phyloP scores from a whole-genome alignment of 192 early-diverging fungal species.

The Coemansia sp. region DNA sequence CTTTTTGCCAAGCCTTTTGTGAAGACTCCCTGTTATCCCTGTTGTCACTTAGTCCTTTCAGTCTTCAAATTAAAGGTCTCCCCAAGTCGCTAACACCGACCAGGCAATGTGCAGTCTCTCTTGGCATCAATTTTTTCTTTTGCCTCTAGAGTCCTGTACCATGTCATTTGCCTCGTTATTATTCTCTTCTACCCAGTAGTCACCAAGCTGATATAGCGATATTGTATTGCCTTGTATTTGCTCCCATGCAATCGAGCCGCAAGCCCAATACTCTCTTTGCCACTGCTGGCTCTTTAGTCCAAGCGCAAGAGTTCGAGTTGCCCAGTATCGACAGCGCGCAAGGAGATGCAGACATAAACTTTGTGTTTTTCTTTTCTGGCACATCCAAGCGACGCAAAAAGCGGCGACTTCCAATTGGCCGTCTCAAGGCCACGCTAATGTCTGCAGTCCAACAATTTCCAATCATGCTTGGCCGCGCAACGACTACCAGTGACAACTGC shows the following conservation, averaged over 20 bases:
- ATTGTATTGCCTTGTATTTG: background rate
- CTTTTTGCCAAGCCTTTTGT: background rate
- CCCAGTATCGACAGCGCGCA: slow-evolving; percentile 42
- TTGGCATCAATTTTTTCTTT: background rate
- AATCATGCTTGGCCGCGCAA: slow-evolving; percentile 15
- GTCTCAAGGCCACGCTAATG: slow-evolving; percentile 13
- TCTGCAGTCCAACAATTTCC: slow-evolving; percentile 29
- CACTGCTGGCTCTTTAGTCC: background rate
- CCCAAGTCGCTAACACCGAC: background rate
- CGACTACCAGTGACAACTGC: background rate
- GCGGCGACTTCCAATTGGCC: background rate
- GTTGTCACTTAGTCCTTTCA: background rate
- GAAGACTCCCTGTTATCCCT: background rate
- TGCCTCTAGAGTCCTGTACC: no score
- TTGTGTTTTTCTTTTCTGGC: slow-evolving; percentile 29
- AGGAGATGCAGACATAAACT: slow-evolving; percentile 37
- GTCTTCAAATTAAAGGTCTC: background rate
- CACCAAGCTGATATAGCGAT: no score
- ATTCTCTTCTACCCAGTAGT: no score
- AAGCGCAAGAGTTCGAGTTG: slow-evolving; percentile 20
- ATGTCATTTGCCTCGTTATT: no score
- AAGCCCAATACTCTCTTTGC: background rate
- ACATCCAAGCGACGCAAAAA: slow-evolving; percentile 2
- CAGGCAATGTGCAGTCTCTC: background rate
- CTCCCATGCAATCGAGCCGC: background rate